Conservation (phyloP, 805 yeast genomes). For the Tetrapisispora taiwanensis region DNA sequence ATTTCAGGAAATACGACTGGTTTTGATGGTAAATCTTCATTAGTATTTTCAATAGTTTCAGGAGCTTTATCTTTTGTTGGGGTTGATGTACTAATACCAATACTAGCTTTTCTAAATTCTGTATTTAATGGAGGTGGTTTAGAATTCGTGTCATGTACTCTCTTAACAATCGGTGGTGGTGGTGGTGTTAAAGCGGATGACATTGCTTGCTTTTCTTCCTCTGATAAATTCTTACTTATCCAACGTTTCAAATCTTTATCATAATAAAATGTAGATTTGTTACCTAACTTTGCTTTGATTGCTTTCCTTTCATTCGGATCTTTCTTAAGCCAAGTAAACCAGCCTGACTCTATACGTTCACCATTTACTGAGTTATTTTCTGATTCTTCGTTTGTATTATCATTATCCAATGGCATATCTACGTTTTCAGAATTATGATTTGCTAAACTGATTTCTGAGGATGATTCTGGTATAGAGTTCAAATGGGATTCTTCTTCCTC, state of each 20-base stretch:
- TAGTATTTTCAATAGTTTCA: slow-evolving; percentile 13
- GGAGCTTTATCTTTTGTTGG: slow-evolving; percentile 2
- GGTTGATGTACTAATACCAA: slow-evolving; percentile 27
- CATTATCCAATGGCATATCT: slow-evolving; percentile 7
- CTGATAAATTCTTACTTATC: slow-evolving; percentile 62
- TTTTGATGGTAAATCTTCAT: slow-evolving; percentile 1
- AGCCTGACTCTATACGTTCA: slow-evolving; percentile 20
- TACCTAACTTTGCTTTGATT: slow-evolving; percentile 78
- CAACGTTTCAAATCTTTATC: slow-evolving; percentile 81
- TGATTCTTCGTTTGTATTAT: slow-evolving; percentile 15
- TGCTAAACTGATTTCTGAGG: neutral
- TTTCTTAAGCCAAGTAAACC: slow-evolving; percentile 58
- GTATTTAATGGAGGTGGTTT: slow-evolving; percentile 23
- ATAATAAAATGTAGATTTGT: slow-evolving; percentile 53
- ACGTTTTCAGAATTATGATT: slow-evolving; percentile 18
- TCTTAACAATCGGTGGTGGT: slow-evolving; percentile 38
- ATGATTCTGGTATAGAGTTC: neutral
- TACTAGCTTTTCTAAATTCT: slow-evolving; percentile 25
- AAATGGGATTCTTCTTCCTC: slow-evolving; percentile 23
- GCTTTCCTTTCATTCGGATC: slow-evolving; percentile 63
- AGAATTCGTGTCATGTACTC: slow-evolving; percentile 24
- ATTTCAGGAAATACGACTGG: slow-evolving; percentile 8
- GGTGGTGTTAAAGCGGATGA: slow-evolving; percentile 70
- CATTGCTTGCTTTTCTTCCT: slow-evolving; percentile 52
- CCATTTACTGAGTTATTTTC: slow-evolving; percentile 7